These are phyloP conservation scores for Aspergillus cristatus DNA, from an alignment of 495 filamentous ascomycete species.

Conservation along the genomic window DNA sequence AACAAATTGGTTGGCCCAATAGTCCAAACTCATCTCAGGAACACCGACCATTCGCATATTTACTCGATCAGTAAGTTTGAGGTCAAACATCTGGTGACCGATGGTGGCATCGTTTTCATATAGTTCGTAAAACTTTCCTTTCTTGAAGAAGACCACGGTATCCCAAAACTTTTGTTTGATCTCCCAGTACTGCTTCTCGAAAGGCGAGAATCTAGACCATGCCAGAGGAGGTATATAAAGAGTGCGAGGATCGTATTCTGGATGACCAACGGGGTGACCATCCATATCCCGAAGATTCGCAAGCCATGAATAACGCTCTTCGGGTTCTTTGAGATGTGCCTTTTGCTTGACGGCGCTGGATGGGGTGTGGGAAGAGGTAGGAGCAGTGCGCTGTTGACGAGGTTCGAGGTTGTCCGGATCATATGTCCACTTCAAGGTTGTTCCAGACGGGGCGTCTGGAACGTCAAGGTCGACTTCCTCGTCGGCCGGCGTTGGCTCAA, in stretches of 20 bases:
- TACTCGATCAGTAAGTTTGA: constrained; percentile 95
- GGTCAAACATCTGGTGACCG: constrained; percentile 91
- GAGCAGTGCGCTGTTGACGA: constrained; percentile 40
- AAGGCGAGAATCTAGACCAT: constrained; percentile 73
- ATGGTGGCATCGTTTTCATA: constrained; percentile 98
- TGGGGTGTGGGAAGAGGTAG: constrained; percentile 28
- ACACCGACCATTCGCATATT: constrained; percentile 99
- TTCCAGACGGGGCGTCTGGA: constrained; percentile 53
- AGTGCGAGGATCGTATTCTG: constrained; percentile 86
- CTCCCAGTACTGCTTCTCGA: constrained; percentile 99
- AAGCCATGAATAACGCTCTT: constrained; percentile 81
- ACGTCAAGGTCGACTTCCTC: constrained; percentile 43
- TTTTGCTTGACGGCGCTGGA: constrained; percentile 58
- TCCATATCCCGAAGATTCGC: constrained; percentile 77
- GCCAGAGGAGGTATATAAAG: constrained; percentile 77
- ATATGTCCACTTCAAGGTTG: constrained; percentile 76
- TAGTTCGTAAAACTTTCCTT: constrained; percentile 98
- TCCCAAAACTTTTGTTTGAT: constrained; percentile 98
- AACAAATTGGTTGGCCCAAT: constrained; percentile 93
- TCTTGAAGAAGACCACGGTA: constrained; percentile 98
- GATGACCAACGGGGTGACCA: constrained; percentile 65
- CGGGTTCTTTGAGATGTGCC: constrained; percentile 67
- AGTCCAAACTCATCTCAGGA: constrained; percentile 78
- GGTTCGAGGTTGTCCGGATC: constrained; percentile 67
- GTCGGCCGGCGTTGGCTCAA: constrained; percentile 35